Percentiles rank a stretch among this genome's conserved stretches.
phyloP scores from a whole-genome alignment of 2,329 filamentous ascomycete species.

The Colletotrichum sp. region DNA sequence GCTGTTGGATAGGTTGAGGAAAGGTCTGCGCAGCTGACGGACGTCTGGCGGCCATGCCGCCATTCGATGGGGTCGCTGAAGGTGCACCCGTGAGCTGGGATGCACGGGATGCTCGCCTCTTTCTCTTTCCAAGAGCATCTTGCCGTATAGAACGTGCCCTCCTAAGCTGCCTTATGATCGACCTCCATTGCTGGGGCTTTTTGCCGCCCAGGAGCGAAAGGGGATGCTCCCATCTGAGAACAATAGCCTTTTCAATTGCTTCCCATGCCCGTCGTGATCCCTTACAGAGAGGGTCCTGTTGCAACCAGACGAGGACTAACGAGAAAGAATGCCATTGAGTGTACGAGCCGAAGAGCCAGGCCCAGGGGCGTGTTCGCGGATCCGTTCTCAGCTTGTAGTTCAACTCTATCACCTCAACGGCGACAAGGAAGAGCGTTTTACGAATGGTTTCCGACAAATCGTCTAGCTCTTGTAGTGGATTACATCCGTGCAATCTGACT shows the following conservation, averaged over 20 bases:
- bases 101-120: not conserved
- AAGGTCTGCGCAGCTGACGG: not conserved
- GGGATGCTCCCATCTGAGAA: not conserved
- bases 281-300: not conserved
- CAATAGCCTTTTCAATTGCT: not conserved
- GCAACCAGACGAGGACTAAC: not conserved
- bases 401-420: not conserved
- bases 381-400: not conserved
- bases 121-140: not conserved
- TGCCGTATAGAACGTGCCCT: not conserved
- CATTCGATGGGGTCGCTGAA: not conserved
- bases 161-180: not conserved
- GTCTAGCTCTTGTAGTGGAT: not conserved
- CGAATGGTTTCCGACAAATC: not conserved
- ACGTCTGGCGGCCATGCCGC: not conserved
- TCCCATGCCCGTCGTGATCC: not conserved
- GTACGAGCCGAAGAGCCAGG: not conserved
- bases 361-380: not conserved
- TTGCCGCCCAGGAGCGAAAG: not conserved
- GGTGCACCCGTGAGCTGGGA: not conserved
- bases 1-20: not conserved
- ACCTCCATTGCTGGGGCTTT: not conserved
- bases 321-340: not conserved
- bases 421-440: not conserved
- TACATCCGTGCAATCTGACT: not conserved